These are phyloP conservation scores for Colletotrichum chrysophilum DNA, from an alignment of 2,329 filamentous ascomycete genomes.

Conservation along the genomic window DNA sequence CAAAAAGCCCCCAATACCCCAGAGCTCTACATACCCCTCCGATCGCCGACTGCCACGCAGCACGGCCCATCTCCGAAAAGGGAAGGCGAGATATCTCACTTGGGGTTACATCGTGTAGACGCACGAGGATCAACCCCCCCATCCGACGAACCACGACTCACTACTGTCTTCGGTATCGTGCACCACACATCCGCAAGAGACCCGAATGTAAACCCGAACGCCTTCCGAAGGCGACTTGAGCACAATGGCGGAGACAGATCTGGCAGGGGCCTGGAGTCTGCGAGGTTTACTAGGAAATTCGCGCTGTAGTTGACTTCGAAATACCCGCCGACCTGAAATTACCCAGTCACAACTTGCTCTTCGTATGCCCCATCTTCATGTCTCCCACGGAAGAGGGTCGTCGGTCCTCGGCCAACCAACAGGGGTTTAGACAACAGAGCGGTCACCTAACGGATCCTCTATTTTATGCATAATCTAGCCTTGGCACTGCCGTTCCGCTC, in stretches of 20 bases:
- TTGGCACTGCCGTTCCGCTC: background rate
- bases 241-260: background rate
- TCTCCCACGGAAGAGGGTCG: background rate
- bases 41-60: background rate
- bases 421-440: background rate
- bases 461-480: slow-evolving; percentile 9
- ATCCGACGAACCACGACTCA: background rate
- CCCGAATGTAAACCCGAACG: background rate
- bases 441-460: background rate
- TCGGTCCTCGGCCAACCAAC: background rate
- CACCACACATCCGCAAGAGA: background rate
- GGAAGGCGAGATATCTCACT: slow-evolving; percentile 12
- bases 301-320: background rate
- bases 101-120: slow-evolving; percentile 4
- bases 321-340: background rate
- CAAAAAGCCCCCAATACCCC: background rate
- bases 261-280: background rate
- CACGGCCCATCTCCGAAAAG: background rate
- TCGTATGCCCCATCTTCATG: background rate
- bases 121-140: background rate
- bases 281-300: background rate
- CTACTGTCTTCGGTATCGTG: background rate
- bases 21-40: background rate
- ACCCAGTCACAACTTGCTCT: background rate
- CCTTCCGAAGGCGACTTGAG: background rate